phyloP scores from a whole-genome alignment of 73 alveolate genomes.

The Diophrys sp. region DNA sequence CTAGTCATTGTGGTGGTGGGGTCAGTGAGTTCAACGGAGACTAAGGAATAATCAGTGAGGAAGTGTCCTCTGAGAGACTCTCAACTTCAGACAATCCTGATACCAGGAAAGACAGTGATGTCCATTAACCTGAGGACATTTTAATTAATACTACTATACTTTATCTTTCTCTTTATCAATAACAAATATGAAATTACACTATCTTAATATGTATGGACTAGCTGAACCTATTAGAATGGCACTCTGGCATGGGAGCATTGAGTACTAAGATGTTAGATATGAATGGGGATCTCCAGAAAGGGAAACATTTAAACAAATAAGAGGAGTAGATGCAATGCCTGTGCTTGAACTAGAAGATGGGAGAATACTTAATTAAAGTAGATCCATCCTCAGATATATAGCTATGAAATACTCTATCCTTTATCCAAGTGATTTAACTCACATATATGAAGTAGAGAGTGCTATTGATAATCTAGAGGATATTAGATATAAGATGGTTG shows the following conservation, averaged over 20 bases:
- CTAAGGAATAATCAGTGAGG: too few species aligned
- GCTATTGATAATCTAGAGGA: not conserved
- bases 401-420: not conserved
- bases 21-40: too few species aligned
- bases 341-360: not conserved
- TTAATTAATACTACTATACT: too few species aligned
- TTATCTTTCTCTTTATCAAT: too few species aligned
- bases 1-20: too few species aligned
- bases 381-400: not conserved
- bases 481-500: not conserved
- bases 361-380: not conserved
- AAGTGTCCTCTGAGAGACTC: too few species aligned
- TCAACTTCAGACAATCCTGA: too few species aligned
- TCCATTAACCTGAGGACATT: too few species aligned
- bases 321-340: not conserved
- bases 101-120: too few species aligned
- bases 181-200: slow-evolving; percentile 1
- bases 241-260: not conserved
- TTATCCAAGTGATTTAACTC: not conserved
- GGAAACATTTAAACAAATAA: not conserved
- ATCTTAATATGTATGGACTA: not conserved
- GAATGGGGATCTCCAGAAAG: not conserved
- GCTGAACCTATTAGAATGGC: slow-evolving; percentile 11
- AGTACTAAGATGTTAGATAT: not conserved
- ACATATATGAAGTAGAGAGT: not conserved